Conservation (phyloP, 1,284 basidiomycete species). For the Apiotrichum gamsii region DNA sequence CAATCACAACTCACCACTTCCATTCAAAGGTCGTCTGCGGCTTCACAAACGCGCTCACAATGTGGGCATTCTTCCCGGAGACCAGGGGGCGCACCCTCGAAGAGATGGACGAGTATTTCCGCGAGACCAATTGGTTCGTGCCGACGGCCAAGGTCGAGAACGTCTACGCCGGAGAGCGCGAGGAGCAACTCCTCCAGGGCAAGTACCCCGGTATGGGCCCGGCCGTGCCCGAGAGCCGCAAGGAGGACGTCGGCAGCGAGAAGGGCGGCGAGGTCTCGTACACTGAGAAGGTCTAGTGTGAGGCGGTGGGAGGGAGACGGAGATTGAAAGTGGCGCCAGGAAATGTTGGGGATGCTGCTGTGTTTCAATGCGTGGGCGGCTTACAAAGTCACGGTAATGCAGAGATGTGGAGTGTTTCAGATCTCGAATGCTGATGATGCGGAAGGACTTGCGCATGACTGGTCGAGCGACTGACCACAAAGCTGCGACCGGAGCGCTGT, state of each 20-base stretch:
- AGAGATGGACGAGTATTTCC: slow-evolving; percentile 58
- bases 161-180: slow-evolving; percentile 48
- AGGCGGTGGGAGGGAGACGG: too few species aligned
- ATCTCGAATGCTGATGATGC: too few species aligned
- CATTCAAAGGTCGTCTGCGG: slow-evolving; percentile 50
- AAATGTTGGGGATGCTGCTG: too few species aligned
- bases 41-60: slow-evolving; percentile 58
- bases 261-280: background rate
- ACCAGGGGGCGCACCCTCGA: slow-evolving; percentile 45
- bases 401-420: too few species aligned
- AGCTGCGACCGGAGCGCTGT: too few species aligned
- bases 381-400: too few species aligned
- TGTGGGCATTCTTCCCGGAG: slow-evolving; percentile 51
- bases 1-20: too few species aligned
- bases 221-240: background rate
- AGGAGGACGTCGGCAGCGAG: background rate
- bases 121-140: slow-evolving; percentile 53
- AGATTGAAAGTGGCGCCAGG: too few species aligned
- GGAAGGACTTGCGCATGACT: too few species aligned
- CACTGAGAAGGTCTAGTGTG: too few species aligned
- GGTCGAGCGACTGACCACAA: too few species aligned
- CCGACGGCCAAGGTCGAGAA: slow-evolving; percentile 48
- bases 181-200: slow-evolving; percentile 48
- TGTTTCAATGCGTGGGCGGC: too few species aligned
- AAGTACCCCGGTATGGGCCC: background rate